Evolutionary conservation across 148 eudicot species (phyloP).

Genomic region (Rhododendron mucronatum): DNA sequence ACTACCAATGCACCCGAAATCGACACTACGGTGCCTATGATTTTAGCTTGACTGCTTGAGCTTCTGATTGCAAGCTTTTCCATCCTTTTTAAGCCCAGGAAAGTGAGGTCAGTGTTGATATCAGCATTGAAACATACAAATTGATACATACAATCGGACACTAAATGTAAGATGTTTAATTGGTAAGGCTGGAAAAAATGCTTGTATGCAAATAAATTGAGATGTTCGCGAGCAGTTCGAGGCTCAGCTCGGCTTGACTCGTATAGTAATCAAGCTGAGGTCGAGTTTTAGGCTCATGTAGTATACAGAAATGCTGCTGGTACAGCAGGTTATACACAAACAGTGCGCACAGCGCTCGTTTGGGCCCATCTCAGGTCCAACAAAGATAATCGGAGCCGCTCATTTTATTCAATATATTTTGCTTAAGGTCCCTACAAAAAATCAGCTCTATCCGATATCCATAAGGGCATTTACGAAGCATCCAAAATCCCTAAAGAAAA

Average conservation of each 20-base stretch:
- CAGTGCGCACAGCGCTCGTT: no score
- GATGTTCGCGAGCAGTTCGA: not conserved
- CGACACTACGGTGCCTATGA: slow-evolving; percentile 56
- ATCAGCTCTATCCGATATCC: no score
- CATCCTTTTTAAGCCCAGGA: slow-evolving; percentile 37
- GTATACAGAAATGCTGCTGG: no score
- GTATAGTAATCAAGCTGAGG: not conserved
- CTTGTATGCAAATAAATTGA: no score
- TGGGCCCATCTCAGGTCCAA: no score
- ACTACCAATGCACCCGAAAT: slow-evolving; percentile 64
- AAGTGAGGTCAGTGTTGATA: not conserved
- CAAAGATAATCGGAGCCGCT: no score
- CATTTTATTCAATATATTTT: no score
- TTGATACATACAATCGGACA: not conserved
- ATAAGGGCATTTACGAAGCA: no score
- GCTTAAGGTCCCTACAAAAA: no score
- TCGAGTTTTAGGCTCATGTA: no score
- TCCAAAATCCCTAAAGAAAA: no score
- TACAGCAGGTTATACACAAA: no score
- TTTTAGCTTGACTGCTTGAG: slow-evolving; percentile 57
- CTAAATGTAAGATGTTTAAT: not conserved
- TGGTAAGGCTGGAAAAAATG: not conserved
- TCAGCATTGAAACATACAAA: not conserved
- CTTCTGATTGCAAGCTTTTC: slow-evolving; percentile 56
- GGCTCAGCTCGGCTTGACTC: not conserved